Conservation (phyloP, 1,139 yeast genomes). For the Kurtzmaniella quercitrusa region DNA sequence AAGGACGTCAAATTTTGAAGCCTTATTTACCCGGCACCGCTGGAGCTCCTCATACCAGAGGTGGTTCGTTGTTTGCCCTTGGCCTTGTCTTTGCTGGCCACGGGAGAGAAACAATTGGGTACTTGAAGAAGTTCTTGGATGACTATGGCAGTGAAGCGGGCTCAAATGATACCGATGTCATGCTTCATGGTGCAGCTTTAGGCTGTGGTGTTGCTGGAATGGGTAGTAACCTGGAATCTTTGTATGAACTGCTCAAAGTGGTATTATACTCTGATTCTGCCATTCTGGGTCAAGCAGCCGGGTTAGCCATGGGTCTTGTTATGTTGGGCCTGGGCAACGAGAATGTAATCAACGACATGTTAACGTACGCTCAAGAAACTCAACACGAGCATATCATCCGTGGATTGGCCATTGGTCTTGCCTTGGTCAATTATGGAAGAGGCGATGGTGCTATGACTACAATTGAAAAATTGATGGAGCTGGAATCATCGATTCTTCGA, state of each 20-base stretch:
- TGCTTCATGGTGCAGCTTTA: slow-evolving; percentile 92
- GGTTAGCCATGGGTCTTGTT: slow-evolving; percentile 91
- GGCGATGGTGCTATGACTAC: slow-evolving; percentile 78
- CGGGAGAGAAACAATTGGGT: slow-evolving; percentile 83
- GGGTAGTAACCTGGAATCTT: slow-evolving; percentile 74
- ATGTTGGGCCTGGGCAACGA: slow-evolving; percentile 92
- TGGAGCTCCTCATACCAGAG: slow-evolving; percentile 83
- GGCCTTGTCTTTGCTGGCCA: slow-evolving; percentile 96
- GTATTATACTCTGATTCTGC: slow-evolving; percentile 90
- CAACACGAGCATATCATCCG: slow-evolving; percentile 94
- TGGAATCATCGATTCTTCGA: slow-evolving; percentile 81
- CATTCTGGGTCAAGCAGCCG: slow-evolving; percentile 95
- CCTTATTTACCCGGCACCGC: slow-evolving; percentile 89
- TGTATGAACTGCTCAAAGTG: slow-evolving; percentile 80
- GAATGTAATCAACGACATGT: slow-evolving; percentile 73
- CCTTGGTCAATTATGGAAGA: slow-evolving; percentile 79
- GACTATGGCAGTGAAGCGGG: slow-evolving; percentile 67
- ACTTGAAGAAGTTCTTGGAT: slow-evolving; percentile 68
- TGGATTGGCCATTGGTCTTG: slow-evolving; percentile 86
- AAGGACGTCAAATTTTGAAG: slow-evolving; percentile 80
- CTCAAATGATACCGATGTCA: slow-evolving; percentile 74
- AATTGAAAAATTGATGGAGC: slow-evolving; percentile 62
- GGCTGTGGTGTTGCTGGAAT: slow-evolving; percentile 97
- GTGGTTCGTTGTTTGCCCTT: slow-evolving; percentile 91
- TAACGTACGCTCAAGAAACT: slow-evolving; percentile 89